Percentiles rank a stretch among this genome's conserved stretches.
Conservation (phyloP, 2,329 filamentous ascomycete genomes). For the Diplodia scrobiculata region DNA sequence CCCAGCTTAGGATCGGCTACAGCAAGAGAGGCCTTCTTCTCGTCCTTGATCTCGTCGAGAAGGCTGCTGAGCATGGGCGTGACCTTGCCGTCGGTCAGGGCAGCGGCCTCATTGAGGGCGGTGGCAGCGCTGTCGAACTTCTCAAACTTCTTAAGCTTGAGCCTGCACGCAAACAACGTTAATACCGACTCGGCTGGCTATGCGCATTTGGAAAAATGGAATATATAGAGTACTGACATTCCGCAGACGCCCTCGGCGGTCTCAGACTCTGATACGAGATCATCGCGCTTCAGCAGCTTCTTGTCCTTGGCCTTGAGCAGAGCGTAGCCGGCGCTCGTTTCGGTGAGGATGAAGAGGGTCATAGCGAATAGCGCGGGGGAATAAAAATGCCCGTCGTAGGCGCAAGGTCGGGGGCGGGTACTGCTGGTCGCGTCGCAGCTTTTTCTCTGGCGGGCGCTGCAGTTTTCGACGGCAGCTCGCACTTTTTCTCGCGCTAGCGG, state of each 20-base stretch:
- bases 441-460: slow-evolving; percentile 27
- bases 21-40: slow-evolving; percentile 94
- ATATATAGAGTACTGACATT: slow-evolving; percentile 65
- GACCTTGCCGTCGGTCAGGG: slow-evolving; percentile 90
- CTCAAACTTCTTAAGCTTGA: slow-evolving; percentile 95
- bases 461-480: slow-evolving; percentile 25
- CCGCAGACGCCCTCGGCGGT: slow-evolving; percentile 83
- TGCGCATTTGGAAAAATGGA: neutral
- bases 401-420: slow-evolving; percentile 9
- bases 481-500: slow-evolving; percentile 27
- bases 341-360: slow-evolving; percentile 89
- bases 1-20: slow-evolving; percentile 92
- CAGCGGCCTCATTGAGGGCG: slow-evolving; percentile 86
- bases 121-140: slow-evolving; percentile 94
- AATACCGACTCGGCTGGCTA: neutral
- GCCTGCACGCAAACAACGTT: slow-evolving; percentile 50
- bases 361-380: slow-evolving; percentile 55
- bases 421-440: slow-evolving; percentile 27
- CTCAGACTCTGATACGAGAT: slow-evolving; percentile 71
- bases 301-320: slow-evolving; percentile 98
- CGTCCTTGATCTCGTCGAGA: slow-evolving; percentile 87
- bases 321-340: slow-evolving; percentile 95
- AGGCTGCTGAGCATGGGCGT: slow-evolving; percentile 81
- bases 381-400: slow-evolving; percentile 28
- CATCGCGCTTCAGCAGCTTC: slow-evolving; percentile 89